Conservation (phyloP, 129 eudicot genomes). For the Lactuca saligna region DNA sequence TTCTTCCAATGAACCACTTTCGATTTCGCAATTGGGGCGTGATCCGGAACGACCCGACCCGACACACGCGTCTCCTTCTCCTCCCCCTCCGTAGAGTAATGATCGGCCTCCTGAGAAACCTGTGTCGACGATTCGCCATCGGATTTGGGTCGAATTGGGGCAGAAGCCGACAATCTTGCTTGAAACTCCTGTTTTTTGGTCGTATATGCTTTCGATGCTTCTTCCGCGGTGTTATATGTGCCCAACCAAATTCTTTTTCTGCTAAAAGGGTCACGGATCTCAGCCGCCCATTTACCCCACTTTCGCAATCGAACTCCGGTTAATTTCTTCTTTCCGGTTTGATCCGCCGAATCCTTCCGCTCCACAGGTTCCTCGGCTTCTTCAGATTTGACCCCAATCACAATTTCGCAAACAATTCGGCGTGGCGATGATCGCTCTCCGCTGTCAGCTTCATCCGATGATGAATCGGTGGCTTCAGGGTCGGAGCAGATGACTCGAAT, state of each 20-base stretch:
- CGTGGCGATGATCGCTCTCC: constrained; percentile 30
- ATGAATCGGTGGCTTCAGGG: constrained; percentile 46
- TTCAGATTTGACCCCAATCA: constrained; percentile 18
- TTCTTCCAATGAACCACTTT: constrained; percentile 27
- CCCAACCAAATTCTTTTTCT: constrained; percentile 36
- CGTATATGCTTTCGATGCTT: constrained; percentile 32
- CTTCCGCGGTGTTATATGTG: constrained; percentile 35
- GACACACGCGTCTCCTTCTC: neutral
- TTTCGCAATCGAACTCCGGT: constrained; percentile 35
- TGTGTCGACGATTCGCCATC: neutral
- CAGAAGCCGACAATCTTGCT: neutral
- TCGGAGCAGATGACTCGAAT: constrained; percentile 46
- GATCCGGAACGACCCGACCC: neutral
- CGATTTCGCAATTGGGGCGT: neutral
- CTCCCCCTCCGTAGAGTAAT: neutral
- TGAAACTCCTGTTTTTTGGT: constrained; percentile 31
- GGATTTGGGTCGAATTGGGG: neutral
- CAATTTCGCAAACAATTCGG: constrained; percentile 36
- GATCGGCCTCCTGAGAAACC: constrained; percentile 1
- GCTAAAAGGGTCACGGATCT: constrained; percentile 45
- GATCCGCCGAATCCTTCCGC: constrained; percentile 2
- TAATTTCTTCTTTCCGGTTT: constrained; percentile 22
- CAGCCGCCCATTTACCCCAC: constrained; percentile 42
- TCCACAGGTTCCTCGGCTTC: neutral
- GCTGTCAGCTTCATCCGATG: constrained; percentile 32